phyloP scores from a whole-genome alignment of 2,329 filamentous ascomycete genomes.

The Monilinia aucupariae region DNA sequence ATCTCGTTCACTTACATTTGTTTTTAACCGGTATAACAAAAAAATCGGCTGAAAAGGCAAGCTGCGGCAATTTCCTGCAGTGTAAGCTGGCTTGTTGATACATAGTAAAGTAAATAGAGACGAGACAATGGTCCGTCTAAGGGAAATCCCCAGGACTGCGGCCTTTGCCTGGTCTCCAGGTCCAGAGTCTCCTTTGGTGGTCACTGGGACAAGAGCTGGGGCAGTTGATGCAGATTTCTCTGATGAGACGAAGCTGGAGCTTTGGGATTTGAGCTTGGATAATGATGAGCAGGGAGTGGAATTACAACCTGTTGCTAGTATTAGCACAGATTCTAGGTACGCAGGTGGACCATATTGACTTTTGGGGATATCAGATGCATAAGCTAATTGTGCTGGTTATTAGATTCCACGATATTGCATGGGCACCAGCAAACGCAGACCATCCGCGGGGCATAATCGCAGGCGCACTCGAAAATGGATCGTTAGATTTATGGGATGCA shows the following conservation, averaged over 20 bases:
- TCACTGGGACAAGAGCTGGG: constrained; percentile 89
- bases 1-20: not conserved
- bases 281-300: constrained; percentile 70
- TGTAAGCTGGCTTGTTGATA: constrained; percentile 15
- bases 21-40: not conserved
- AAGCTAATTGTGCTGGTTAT: constrained; percentile 20
- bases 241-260: constrained; percentile 89
- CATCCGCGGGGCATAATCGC: constrained; percentile 85
- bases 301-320: constrained; percentile 76
- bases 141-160: constrained; percentile 94
- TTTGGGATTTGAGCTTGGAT: constrained; percentile 90
- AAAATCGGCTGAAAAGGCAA: constrained; percentile 4
- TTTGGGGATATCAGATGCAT: constrained; percentile 11
- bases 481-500: constrained; percentile 90
- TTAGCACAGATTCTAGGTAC: constrained; percentile 86
- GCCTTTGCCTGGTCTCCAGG: constrained; percentile 95
- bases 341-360: constrained; percentile 17
- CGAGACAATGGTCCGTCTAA: constrained; percentile 77
- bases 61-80: constrained; percentile 10
- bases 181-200: constrained; percentile 71
- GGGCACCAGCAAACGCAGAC: constrained; percentile 76
- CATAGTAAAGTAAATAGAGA: constrained; percentile 9
- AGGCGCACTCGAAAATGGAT: constrained; percentile 89
- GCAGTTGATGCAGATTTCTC: constrained; percentile 97
- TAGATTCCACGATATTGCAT: constrained; percentile 98